phyloP scores from a whole-genome alignment of 805 yeast genomes.

The Saccharomycopsis lassenensis region DNA sequence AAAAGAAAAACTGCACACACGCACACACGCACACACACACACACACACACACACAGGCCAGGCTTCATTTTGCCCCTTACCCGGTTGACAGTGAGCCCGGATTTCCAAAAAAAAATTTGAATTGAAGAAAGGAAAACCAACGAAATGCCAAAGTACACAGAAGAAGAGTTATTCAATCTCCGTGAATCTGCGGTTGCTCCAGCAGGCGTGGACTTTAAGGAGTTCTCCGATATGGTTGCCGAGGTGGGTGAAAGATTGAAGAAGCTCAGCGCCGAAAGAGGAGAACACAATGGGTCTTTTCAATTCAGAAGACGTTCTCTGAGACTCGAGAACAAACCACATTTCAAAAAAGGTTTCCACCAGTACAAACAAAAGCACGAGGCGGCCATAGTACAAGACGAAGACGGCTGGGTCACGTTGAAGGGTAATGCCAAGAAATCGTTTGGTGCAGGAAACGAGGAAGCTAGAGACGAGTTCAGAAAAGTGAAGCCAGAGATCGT shows the following conservation, averaged over 20 bases:
- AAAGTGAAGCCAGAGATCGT: conserved; percentile 37
- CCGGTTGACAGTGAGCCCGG: too few species aligned
- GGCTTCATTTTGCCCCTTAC: too few species aligned
- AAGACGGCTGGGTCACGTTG: conserved; percentile 76
- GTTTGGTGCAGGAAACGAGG: conserved; percentile 33
- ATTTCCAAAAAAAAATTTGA: too few species aligned
- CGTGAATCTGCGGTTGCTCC: conserved; percentile 50
- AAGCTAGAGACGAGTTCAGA: conserved; percentile 32
- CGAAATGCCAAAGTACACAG: conserved; percentile 36
- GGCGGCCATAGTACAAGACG: conserved; percentile 43
- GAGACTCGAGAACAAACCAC: conserved; percentile 35
- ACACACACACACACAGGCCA: too few species aligned
- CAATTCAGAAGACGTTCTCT: conserved; percentile 56
- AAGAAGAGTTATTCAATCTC: conserved; percentile 52
- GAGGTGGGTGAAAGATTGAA: conserved; percentile 43
- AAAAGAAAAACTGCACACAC: too few species aligned
- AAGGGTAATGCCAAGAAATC: conserved; percentile 31
- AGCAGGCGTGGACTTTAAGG: conserved; percentile 50
- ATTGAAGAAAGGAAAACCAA: too few species aligned
- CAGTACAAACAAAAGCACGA: conserved; percentile 37
- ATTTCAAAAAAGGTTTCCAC: conserved; percentile 33
- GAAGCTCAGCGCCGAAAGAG: conserved; percentile 24
- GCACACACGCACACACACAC: too few species aligned
- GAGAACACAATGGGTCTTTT: conserved; percentile 31
- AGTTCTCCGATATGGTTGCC: conserved; percentile 56